Evolutionary conservation across 257 asterid genomes (phyloP), one percentile per base, ranked within the genome.

Genomic region (Gentiana dahurica): DNA sequence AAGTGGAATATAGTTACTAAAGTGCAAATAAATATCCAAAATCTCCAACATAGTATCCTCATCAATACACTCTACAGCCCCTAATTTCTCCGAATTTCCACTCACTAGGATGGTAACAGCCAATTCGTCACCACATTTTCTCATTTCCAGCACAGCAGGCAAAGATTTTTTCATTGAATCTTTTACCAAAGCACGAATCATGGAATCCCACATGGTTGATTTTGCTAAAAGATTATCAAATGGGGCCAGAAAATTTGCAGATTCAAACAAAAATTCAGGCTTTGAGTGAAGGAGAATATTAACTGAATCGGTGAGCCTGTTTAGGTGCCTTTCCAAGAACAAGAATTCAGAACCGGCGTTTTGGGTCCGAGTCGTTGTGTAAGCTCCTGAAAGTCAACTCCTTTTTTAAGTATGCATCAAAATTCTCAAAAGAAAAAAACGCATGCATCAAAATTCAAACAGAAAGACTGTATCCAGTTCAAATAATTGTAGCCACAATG

Each of bases 291-390:
- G 50, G 47, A 92, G 60, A 36, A 80, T 64, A 58, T 75, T 77
- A 45, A 83, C 62, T 39, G 97, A 92, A 73, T 80, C 71, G 7
- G 94, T 75, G 39, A 92, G 81, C 69, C 98, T 81, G 54, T 12
- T 57, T 57, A 83, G 58, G 57, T 92, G 97, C 54, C 95, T 81
- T 46, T 77, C 82, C 99, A 95, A 92, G 73, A 88, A 88, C 54
- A 88, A 62, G 74, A 92, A 59, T 44, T 72, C 61, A 24, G 89
- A 65, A 62, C 83, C 90, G 74, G 71, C 73, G 69, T 66, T 84
- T 65, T 72, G 85, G 65, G 99, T 92, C 37, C 99, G 92, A 61
- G 99, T 83, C 35, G 97, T 88, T 58, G 99, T 92, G 67, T 92
- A 92, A 44, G 91, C 95, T 64, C 99, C 99, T 92, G 86, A 71